A percentile compares a stretch with the other conserved stretches of the same genome.
phyloP scores from a whole-genome alignment of 2,329 filamentous ascomycete species.

The Aaosphaeria arxii region DNA sequence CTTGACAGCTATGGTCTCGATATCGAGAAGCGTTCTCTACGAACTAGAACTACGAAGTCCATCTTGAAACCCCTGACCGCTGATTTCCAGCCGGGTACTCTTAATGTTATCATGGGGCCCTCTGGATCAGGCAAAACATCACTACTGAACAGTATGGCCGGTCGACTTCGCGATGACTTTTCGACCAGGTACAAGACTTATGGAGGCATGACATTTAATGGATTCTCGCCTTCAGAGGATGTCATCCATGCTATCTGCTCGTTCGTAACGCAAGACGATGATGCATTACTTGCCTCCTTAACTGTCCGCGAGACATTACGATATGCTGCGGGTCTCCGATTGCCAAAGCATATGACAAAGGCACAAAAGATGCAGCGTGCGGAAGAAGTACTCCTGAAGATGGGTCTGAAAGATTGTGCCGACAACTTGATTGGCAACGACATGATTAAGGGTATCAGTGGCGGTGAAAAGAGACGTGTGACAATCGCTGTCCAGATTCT shows the following conservation, averaged over 20 bases:
- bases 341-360: conserved; percentile 68
- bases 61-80: conserved; percentile 68
- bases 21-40: conserved; percentile 59
- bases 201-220: conserved; percentile 69
- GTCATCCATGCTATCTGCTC: conserved; percentile 71
- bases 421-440: conserved; percentile 72
- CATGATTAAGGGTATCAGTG: conserved; percentile 73
- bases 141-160: conserved; percentile 69
- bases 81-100: conserved; percentile 63
- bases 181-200: conserved; percentile 60
- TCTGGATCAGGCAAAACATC: conserved; percentile 76
- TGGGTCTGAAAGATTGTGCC: conserved; percentile 76
- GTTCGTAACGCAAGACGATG: conserved; percentile 76
- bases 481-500: conserved; percentile 76
- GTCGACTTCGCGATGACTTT: conserved; percentile 60
- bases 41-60: conserved; percentile 46
- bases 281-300: conserved; percentile 69
- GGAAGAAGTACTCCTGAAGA: conserved; percentile 69
- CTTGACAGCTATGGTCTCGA: conserved; percentile 63
- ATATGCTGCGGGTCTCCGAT: conserved; percentile 65
- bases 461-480: conserved; percentile 74
- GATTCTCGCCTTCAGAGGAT: conserved; percentile 62
- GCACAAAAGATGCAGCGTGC: conserved; percentile 65
- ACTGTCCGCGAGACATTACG: conserved; percentile 72
- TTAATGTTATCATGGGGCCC: conserved; percentile 80